Evolutionary conservation across 352 stramenopile genomes (phyloP).

Genomic region (Blastocystis hominis): DNA sequence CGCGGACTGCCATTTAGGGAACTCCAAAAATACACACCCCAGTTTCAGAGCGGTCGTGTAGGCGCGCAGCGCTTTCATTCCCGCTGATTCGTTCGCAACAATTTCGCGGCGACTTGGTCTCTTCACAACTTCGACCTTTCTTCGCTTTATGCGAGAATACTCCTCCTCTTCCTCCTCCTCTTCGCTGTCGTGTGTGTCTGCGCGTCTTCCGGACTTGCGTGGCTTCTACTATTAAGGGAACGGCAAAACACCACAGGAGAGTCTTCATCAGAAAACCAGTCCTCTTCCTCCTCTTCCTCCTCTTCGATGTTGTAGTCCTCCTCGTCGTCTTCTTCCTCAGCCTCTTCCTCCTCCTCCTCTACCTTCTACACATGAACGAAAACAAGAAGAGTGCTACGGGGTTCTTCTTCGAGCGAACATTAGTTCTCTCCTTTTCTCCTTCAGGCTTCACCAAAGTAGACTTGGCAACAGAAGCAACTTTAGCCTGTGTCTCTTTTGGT

Average conservation of each 20-base stretch:
- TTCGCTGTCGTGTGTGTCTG: background rate
- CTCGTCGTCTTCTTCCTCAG: background rate
- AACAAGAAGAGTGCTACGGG: background rate
- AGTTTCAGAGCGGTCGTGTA: slow-evolving; percentile 39
- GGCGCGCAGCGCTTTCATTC: slow-evolving; percentile 33
- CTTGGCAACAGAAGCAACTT: background rate
- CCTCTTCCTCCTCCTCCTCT: background rate
- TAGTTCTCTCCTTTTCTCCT: background rate
- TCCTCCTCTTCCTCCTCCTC: slow-evolving; percentile 48
- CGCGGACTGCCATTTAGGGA: slow-evolving; percentile 1
- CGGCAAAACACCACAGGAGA: background rate
- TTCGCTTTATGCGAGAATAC: background rate
- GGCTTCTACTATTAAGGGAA: background rate
- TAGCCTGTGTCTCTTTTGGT: background rate
- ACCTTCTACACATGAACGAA: background rate
- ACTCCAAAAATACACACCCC: background rate
- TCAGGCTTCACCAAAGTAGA: background rate
- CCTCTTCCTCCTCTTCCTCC: slow-evolving; percentile 48
- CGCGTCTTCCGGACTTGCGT: background rate
- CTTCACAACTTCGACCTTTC: slow-evolving; percentile 20
- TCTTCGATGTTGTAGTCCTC: background rate
- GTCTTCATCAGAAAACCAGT: slow-evolving; percentile 44
- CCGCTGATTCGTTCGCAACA: slow-evolving; percentile 5
- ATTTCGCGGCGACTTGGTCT: background rate
- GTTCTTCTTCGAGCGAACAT: background rate